Evolutionary conservation across 208 protist species (phyloP), one percentile per base, ranked within the genome.

Genomic region (Angomonas deanei): DNA sequence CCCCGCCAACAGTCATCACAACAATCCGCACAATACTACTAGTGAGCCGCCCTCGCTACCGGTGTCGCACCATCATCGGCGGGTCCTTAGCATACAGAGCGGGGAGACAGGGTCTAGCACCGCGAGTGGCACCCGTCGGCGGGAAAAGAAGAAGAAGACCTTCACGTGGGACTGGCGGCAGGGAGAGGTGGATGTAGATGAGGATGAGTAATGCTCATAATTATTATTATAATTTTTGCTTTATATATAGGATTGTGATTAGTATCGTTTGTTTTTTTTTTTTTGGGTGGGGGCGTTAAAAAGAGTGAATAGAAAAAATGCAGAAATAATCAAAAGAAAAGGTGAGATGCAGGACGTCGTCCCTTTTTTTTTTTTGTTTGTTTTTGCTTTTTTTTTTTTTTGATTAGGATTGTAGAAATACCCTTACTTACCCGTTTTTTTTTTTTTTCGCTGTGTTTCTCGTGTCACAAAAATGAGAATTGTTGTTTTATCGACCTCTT

Each of bases 111-210:
- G 11, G 15, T 42, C 36, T 15, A 42, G 36, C 15, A 15, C 58
- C 24, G 61, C 67, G n/a, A 56, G 23, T 3, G 27, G 6, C 28
- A 32, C 50, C 5, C 50, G 50, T 19, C 2, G 28, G 11, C 4
- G 15, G 23, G 30, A 61, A 31, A 72, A 60, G 46, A 66, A 57
- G 13, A 61, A 68, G 24, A 68, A 5, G 11, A 56, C 49, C 24
- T 82, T 74, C 67, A 62, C 68, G 3, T 82, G 75, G 75, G 76
- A 80, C 56, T 86, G 80, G 80, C 70, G 66, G 26, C 73, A 61
- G 39, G 64, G 55, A 17, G 47, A 30, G 30, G 32, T 71, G 3
- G 69, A 81, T 21, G 56, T 75, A 19, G 63, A 58, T 11, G 69
- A 71, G 1, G 79, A 85, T 21, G 70, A 72, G 32, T 71, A 54